A percentile compares a stretch with the other conserved stretches of the same genome.
Conservation (phyloP, 805 yeast species). For the Candida corydali region DNA sequence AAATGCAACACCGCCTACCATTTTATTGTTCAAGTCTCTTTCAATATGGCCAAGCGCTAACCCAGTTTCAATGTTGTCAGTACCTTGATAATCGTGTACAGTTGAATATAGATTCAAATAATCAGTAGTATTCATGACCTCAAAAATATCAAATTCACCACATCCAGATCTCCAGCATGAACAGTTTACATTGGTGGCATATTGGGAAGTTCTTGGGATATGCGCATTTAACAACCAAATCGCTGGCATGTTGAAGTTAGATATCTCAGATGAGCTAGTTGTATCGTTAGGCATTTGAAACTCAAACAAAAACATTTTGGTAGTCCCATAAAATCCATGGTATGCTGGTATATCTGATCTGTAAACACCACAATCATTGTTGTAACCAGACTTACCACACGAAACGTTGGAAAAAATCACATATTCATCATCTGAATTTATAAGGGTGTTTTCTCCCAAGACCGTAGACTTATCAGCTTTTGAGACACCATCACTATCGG, state of each 20-base stretch:
- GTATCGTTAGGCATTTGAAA: slow-evolving; percentile 63
- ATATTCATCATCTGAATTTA: slow-evolving; percentile 58
- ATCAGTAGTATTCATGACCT: slow-evolving; percentile 63
- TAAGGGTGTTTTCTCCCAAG: slow-evolving; percentile 43
- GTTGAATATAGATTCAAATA: slow-evolving; percentile 53
- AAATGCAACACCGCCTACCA: slow-evolving; percentile 72
- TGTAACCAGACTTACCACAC: slow-evolving; percentile 53
- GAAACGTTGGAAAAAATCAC: slow-evolving; percentile 54
- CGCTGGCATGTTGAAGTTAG: slow-evolving; percentile 63
- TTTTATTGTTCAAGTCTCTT: slow-evolving; percentile 47
- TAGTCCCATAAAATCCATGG: slow-evolving; percentile 64
- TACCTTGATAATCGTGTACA: slow-evolving; percentile 73
- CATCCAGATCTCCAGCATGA: slow-evolving; percentile 78
- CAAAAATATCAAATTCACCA: slow-evolving; percentile 77
- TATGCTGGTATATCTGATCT: slow-evolving; percentile 70
- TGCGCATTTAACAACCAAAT: slow-evolving; percentile 73
- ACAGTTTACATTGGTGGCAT: slow-evolving; percentile 56
- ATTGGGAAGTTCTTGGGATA: slow-evolving; percentile 73
- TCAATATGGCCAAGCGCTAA: slow-evolving; percentile 52
- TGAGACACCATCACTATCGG: slow-evolving; percentile 52
- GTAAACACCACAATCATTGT: slow-evolving; percentile 69
- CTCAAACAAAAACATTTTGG: slow-evolving; percentile 70
- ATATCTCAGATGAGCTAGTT: slow-evolving; percentile 20
- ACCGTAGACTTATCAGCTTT: slow-evolving; percentile 44
- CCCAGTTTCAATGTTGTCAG: slow-evolving; percentile 59